Base-by-base conservation (phyloP, 2,329 filamentous ascomycete genomes). In the Xenoacremonium recifei region DNA sequence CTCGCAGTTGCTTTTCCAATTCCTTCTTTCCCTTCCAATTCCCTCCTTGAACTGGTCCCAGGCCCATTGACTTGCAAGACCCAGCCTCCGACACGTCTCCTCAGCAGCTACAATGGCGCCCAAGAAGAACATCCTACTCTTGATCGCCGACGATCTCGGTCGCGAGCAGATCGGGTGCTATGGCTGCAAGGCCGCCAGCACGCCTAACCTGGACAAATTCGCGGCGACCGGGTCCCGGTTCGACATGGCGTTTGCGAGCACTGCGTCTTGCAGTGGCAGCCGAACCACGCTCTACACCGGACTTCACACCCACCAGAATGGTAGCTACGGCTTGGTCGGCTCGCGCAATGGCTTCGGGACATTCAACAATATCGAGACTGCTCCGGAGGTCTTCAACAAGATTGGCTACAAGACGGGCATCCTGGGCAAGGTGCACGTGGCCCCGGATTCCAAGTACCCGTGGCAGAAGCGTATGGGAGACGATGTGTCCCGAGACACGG, bases 391-490 rank as follows among this genome's bases (percentile, higher is more conserved):
- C 0, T 64, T 76, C 46, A 62, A 62, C 15, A 39, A 53, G 3
- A 47, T 56, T 1, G 71, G 69, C 1, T 73, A 74, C 45, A 62
- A 58, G 32, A 76, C 72, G 1, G 72, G 69, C 0, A 69, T 77
- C 17, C 53, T 75, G 3, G 70, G 70, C 3, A 76, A 76, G 49
- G 57, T 76, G 0, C 73, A 76, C 35, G 72, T 76, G 10, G 70
- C 69, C 1, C 71, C 67, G 1, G 42, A 29, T 6, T 47, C 38
- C 10, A 35, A 41, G 39, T 47, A 47, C 25, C 44, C 68, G 0
- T 76, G 71, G 71, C 52, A 70, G 31, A 49, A 62, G 11, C 39
- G 55, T n/a, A 56, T 62, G 19, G n/a, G n/a, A n/a, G 65, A 69
- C 43, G 73, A 70, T 41, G 58, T 59, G 4, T 73, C 58, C 4